Evolutionary conservation across 2,329 filamentous ascomycete species (phyloP).

Genomic region (Nemania serpens): DNA sequence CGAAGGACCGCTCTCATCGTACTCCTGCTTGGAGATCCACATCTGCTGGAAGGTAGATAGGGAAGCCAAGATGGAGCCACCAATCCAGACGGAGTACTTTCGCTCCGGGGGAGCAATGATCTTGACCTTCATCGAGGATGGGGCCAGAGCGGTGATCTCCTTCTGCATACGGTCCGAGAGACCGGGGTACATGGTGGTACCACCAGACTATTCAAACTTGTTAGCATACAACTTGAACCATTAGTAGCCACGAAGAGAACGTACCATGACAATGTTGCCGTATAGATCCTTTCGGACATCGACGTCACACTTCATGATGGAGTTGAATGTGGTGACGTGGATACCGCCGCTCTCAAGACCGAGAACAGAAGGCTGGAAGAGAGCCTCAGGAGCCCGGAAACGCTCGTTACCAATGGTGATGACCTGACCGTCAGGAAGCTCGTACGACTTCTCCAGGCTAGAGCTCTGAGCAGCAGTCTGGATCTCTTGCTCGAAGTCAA

Average conservation of each 20-base stretch:
- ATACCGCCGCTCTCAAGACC: conserved; percentile 99
- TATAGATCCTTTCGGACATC: conserved; percentile 99
- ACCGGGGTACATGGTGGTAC: conserved; percentile 99
- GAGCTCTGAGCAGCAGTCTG: conserved; percentile 99
- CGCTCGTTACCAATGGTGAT: conserved; percentile 99
- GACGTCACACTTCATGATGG: conserved; percentile 99
- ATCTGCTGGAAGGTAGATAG: conserved; percentile 99
- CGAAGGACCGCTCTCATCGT: conserved; percentile 99
- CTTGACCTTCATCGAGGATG: conserved; percentile 99
- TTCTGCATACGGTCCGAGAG: conserved; percentile 99
- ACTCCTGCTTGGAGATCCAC: conserved; percentile 99
- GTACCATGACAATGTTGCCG: conserved; percentile 99
- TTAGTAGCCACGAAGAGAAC: conserved; percentile 45
- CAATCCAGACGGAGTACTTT: conserved; percentile 99
- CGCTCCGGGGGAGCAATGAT: conserved; percentile 99
- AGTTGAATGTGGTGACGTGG: conserved; percentile 99
- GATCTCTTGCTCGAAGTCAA: conserved; percentile 99
- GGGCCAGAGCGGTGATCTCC: conserved; percentile 99
- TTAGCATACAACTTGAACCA: conserved; percentile 15
- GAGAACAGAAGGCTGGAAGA: conserved; percentile 98
- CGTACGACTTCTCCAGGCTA: conserved; percentile 99
- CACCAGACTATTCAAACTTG: conserved; percentile 75
- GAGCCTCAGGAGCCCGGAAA: conserved; percentile 98
- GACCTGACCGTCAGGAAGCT: conserved; percentile 98
- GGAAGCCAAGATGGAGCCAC: conserved; percentile 99